Evolutionary conservation across 176 grass and related monocot genomes (phyloP).

Genomic region (Eragrostis curvula): DNA sequence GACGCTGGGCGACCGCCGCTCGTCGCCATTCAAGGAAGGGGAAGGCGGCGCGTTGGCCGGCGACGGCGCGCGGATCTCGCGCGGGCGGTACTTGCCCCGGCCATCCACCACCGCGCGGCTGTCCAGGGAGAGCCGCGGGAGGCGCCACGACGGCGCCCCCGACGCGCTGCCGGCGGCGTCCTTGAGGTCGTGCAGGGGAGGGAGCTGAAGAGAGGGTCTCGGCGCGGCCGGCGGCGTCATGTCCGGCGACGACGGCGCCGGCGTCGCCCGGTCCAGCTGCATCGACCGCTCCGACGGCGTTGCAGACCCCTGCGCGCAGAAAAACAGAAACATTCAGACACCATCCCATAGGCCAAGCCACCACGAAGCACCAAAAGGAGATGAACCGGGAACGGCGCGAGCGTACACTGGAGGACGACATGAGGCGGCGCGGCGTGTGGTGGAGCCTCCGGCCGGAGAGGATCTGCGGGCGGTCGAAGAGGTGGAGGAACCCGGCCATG

Average conservation of each 20-base stretch:
- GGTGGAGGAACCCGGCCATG: constrained; percentile 82
- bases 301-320: constrained; percentile 59
- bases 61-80: constrained; percentile 62
- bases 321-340: neutral
- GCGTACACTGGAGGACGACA: constrained; percentile 36
- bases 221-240: constrained; percentile 56
- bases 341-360: no score
- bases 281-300: constrained; percentile 89
- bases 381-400: fast-evolving
- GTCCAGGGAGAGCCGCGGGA: constrained; percentile 84
- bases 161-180: constrained; percentile 1
- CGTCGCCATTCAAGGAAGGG: constrained; percentile 35
- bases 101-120: constrained; percentile 75
- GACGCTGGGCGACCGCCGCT: constrained; percentile 81
- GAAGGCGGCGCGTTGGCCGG: constrained; percentile 28
- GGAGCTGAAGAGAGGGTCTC: constrained; percentile 56
- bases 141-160: constrained; percentile 47
- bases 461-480: constrained; percentile 81
- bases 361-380: no score
- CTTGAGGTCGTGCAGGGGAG: constrained; percentile 37
- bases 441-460: constrained; percentile 51
- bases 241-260: constrained; percentile 47
- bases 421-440: constrained; percentile 44
- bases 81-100: constrained; percentile 66
- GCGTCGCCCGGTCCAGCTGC: constrained; percentile 44